Base-by-base conservation (phyloP, 495 filamentous ascomycete species). In the Lasiosphaeriaceae sp. region DNA sequence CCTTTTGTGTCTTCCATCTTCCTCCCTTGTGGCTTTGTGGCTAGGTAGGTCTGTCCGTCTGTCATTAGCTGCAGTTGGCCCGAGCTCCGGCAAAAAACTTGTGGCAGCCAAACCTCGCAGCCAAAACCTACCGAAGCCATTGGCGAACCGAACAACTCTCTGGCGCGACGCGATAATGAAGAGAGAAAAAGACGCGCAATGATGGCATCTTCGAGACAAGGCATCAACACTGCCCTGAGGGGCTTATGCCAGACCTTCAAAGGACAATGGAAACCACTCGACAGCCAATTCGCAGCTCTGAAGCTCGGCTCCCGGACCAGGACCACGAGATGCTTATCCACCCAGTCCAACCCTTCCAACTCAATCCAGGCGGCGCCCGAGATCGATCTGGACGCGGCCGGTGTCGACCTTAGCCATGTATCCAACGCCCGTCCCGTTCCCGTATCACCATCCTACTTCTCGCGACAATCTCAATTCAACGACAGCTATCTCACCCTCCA, bases 401-500 rank as follows among this genome's bases (percentile, higher is more conserved):
- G 41, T 37, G 19, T 24, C 11, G 34, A 49, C 29, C 16, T 35
- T 16, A 34, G 26, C 21, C 21, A 24, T 29, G n/a, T 58, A 8
- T 54, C 66, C 19, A 7, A 68, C 53, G 84, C 89, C 55, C 89
- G 94, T 52, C 75, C 95, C 23, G 75, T 96, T 35, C 94, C 94
- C 17, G 79, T 81, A 0, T 96, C 94, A 8, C 87, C 90, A 2
- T 90, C 92, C 47, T 99, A 97, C 75, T 99, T 97, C 80, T 92
- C 90, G 58, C 87, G 85, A 31, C 87, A 82, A 39, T 88, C 92
- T 2, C 76, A 78, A 35, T 97, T 95, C 79, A 93, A 86, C 74
- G 94, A 99, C 71, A 82, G 88, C 67, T 80, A 89, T 62, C 81
- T 99, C 57, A 67, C 71, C 2, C 79, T 99, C 14, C 82, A 90